phyloP scores from a whole-genome alignment of 2,329 filamentous ascomycete species.

The Pleoardoris graminearum region DNA sequence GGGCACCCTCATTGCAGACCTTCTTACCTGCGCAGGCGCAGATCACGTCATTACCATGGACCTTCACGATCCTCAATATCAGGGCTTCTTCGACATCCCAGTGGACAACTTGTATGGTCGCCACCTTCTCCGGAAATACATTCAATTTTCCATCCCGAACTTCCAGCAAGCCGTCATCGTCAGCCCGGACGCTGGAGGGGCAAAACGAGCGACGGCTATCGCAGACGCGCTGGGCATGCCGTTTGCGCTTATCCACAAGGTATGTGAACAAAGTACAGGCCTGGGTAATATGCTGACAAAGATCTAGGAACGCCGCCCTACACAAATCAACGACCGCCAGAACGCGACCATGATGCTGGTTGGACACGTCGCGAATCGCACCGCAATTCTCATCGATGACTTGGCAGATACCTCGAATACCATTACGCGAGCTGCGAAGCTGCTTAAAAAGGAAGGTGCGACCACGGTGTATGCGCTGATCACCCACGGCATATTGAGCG shows the following conservation, averaged over 20 bases:
- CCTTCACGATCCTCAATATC: constrained; percentile 86
- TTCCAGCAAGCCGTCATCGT: constrained; percentile 89
- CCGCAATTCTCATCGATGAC: constrained; percentile 91
- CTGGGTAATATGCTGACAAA: constrained; percentile 9
- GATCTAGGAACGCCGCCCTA: constrained; percentile 79
- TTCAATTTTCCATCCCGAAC: constrained; percentile 79
- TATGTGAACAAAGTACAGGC: constrained; percentile 47
- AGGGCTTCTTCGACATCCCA: constrained; percentile 98
- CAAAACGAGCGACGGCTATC: constrained; percentile 93
- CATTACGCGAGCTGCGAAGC: constrained; percentile 91
- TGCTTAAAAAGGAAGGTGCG: constrained; percentile 93
- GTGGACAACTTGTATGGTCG: constrained; percentile 96
- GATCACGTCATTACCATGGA: constrained; percentile 99
- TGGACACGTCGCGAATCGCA: constrained; percentile 77
- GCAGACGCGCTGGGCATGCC: constrained; percentile 91
- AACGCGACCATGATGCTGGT: constrained; percentile 91
- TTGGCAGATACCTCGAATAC: constrained; percentile 96
- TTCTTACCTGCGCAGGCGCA: constrained; percentile 91
- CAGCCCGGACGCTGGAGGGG: constrained; percentile 93
- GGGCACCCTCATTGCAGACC: constrained; percentile 89
- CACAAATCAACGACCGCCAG: constrained; percentile 80
- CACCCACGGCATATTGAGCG: constrained; percentile 93
- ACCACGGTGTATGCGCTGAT: constrained; percentile 86
- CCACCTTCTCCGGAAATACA: constrained; percentile 69
- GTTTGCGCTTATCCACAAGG: constrained; percentile 98